Evolutionary conservation across 495 filamentous ascomycete species (phyloP).

Genomic region (Eremomyces bilateralis): DNA sequence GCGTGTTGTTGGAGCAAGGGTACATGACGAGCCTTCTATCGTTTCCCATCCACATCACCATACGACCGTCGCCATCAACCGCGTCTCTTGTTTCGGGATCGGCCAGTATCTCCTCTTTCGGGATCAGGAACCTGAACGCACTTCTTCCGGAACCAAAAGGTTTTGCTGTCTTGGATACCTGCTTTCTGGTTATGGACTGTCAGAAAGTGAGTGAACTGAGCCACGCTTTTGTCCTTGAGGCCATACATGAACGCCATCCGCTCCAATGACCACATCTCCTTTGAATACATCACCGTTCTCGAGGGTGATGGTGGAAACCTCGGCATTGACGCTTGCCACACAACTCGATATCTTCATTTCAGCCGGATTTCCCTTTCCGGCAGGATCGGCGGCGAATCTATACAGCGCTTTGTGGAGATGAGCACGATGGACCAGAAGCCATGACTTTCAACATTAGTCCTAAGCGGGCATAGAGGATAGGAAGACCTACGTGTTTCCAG

Average conservation of each 20-base stretch:
- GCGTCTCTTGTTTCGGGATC: conserved; percentile 26
- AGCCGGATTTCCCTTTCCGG: conserved; percentile 11
- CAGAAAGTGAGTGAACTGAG: too few relatives aligned
- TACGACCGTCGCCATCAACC: conserved; percentile 19
- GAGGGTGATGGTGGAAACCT: conserved; percentile 5
- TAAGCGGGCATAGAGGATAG: too few relatives aligned
- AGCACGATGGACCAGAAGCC: too few relatives aligned
- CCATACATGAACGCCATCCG: conserved; percentile 16
- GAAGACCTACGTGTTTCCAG: too few relatives aligned
- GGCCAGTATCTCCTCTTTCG: conserved; percentile 20
- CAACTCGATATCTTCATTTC: conserved; percentile 3
- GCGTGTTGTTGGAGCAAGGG: conserved; percentile 29
- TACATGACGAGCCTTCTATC: conserved; percentile 39
- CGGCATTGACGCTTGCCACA: conserved; percentile 4
- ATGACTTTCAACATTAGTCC: too few relatives aligned
- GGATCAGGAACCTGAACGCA: conserved; percentile 39
- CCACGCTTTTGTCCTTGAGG: too few relatives aligned
- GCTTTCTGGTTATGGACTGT: not conserved
- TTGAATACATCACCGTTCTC: conserved; percentile 7
- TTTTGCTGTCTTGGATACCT: conserved; percentile 3
- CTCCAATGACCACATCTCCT: conserved; percentile 15
- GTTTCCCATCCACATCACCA: conserved; percentile 27
- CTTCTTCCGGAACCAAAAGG: conserved; percentile 28
- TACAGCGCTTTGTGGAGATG: too few relatives aligned
- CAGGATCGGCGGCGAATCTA: too few relatives aligned